These are phyloP conservation scores for Grosmannia penicillata DNA, from an alignment of 2,329 filamentous ascomycete genomes.

Conservation along the genomic window DNA sequence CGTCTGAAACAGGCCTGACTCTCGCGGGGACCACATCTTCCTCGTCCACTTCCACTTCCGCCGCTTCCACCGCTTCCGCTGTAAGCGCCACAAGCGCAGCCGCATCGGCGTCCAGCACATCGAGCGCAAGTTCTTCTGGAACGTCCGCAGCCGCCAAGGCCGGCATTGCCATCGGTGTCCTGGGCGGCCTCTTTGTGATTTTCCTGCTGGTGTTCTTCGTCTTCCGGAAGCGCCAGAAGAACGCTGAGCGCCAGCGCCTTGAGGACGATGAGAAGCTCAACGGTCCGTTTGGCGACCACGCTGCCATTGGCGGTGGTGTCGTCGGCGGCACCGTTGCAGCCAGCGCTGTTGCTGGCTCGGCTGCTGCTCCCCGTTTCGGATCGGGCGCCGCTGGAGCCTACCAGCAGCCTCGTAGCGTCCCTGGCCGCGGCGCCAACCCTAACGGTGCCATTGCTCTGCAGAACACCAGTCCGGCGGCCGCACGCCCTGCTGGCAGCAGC, in stretches of 20 bases:
- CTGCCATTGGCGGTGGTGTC: conserved; percentile 3
- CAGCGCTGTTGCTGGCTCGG: conserved; percentile 29
- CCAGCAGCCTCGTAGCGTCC: conserved; percentile 7
- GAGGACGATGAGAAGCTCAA: conserved; percentile 51
- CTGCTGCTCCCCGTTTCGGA: conserved; percentile 64
- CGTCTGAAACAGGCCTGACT: conserved; percentile 4
- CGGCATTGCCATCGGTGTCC: conserved; percentile 70
- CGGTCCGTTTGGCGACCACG: conserved; percentile 20
- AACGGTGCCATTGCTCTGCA: conserved; percentile 26
- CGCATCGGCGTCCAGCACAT: neutral
- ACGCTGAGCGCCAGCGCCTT: conserved; percentile 33
- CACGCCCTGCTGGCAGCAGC: conserved; percentile 19
- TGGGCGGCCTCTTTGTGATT: conserved; percentile 53
- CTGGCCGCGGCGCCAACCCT: conserved; percentile 35
- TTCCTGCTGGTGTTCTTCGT: conserved; percentile 57
- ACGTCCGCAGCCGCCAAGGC: conserved; percentile 44
- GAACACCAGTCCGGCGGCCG: conserved; percentile 12
- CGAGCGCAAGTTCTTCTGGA: neutral
- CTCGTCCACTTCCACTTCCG: neutral
- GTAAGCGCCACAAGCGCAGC: neutral
- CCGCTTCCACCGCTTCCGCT: neutral
- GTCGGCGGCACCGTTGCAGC: conserved; percentile 6
- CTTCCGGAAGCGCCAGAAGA: conserved; percentile 56
- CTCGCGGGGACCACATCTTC: conserved; percentile 1
- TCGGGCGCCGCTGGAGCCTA: conserved; percentile 22